Conservation (phyloP, 176 grass and related monocot genomes). For the Eleusine indica region DNA sequence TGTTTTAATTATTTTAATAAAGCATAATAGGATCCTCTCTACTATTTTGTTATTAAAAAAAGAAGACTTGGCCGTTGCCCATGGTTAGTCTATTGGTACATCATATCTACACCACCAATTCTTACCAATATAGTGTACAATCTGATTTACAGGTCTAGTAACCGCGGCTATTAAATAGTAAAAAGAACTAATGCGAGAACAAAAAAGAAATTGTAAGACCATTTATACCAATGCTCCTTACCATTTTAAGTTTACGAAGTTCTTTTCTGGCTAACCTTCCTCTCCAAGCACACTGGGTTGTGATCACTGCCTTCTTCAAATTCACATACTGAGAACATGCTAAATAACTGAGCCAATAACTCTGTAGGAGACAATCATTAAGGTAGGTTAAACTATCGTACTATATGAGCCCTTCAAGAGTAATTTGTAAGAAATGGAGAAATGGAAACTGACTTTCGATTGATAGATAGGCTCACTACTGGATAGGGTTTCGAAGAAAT, state of each 20-base stretch:
- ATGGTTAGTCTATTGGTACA: background rate
- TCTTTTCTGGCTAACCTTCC: constrained; percentile 86
- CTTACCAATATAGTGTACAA: background rate
- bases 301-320: constrained; percentile 81
- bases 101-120: background rate
- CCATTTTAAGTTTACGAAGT: constrained; percentile 95
- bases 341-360: constrained; percentile 69
- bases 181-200: constrained; percentile 14
- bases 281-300: constrained; percentile 91
- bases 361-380: constrained; percentile 50
- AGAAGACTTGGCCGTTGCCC: background rate
- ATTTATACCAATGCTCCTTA: constrained; percentile 42
- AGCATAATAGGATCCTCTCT: too few species aligned
- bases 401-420: constrained; percentile 25
- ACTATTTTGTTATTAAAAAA: background rate
- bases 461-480: background rate
- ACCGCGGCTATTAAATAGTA: background rate
- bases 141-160: background rate
- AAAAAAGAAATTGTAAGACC: constrained; percentile 1
- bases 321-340: constrained; percentile 56
- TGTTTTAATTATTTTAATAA: too few species aligned
- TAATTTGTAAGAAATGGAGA: constrained; percentile 16
- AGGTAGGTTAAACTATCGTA: constrained; percentile 29
- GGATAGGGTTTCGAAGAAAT: constrained; percentile 24
- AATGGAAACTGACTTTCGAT: constrained; percentile 10